A percentile compares a stretch with the other conserved stretches of the same genome.
Evolutionary conservation across 768 basidiomycete genomes (phyloP).

Genomic region (Leccinum arenicola): DNA sequence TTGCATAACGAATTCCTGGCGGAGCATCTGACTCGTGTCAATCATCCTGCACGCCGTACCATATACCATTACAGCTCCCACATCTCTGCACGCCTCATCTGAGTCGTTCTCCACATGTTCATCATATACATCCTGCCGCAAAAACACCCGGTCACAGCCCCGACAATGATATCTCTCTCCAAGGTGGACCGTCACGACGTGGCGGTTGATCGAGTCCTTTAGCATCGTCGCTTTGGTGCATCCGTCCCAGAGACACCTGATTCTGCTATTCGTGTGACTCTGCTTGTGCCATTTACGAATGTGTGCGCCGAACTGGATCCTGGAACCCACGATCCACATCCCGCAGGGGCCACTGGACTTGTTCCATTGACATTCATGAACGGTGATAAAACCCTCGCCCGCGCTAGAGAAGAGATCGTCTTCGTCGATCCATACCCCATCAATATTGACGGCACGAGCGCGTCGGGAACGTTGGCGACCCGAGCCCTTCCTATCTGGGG

Average conservation of each 20-base stretch:
- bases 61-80: not conserved
- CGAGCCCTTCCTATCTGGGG: not conserved
- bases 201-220: not conserved
- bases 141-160: slow-evolving; percentile 1
- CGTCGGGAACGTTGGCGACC: not conserved
- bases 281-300: slow-evolving; percentile 3
- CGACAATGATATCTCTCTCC: not conserved
- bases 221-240: not conserved
- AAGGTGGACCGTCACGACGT: slow-evolving; percentile 3
- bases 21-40: too few relatives aligned
- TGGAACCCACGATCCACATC: slow-evolving; percentile 5
- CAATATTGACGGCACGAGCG: not conserved
- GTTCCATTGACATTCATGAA: slow-evolving; percentile 5
- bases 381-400: not conserved
- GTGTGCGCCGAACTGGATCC: not conserved
- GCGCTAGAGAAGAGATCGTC: not conserved
- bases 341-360: not conserved
- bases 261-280: not conserved
- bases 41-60: not conserved
- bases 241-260: not conserved
- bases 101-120: not conserved
- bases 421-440: slow-evolving; percentile 1
- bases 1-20: not conserved
- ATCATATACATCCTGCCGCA: slow-evolving; percentile 3
- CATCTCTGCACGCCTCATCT: not conserved